These are phyloP conservation scores for Starmerella vaccinii DNA, from an alignment of 805 yeast species.

Conservation along the genomic window DNA sequence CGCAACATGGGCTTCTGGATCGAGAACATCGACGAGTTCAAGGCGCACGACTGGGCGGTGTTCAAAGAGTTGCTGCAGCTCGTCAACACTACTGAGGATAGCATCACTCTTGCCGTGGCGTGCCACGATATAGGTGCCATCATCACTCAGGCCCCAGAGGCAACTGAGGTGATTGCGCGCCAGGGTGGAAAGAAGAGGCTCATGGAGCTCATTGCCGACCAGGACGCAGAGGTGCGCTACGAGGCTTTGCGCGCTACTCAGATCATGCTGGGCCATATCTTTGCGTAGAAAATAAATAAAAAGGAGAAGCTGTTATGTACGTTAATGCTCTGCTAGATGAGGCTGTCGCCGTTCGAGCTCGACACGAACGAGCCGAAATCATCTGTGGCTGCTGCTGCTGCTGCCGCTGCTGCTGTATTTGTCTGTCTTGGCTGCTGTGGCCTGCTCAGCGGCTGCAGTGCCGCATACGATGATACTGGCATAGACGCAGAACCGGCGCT, in stretches of 20 bases:
- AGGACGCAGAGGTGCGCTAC: slow-evolving; percentile 79
- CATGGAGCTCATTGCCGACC: slow-evolving; percentile 72
- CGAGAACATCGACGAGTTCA: slow-evolving; percentile 67
- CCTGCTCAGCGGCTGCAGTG: slow-evolving; percentile 10
- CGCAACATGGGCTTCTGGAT: slow-evolving; percentile 81
- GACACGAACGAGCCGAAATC: slow-evolving; percentile 10
- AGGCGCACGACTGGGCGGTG: slow-evolving; percentile 63
- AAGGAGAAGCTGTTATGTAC: neutral
- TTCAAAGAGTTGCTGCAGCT: slow-evolving; percentile 48
- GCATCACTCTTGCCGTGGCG: slow-evolving; percentile 45
- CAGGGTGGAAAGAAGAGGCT: slow-evolving; percentile 62
- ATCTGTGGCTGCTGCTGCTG: neutral
- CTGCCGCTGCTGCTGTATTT: too few relatives aligned
- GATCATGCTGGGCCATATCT: slow-evolving; percentile 75
- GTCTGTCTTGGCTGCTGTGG: too few relatives aligned
- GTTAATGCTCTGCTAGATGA: neutral
- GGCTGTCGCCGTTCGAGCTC: slow-evolving; percentile 2
- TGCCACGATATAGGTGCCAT: slow-evolving; percentile 58
- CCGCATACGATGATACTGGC: neutral
- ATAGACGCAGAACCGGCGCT: neutral
- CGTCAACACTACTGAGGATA: slow-evolving; percentile 27
- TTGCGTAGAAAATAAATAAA: slow-evolving; percentile 30
- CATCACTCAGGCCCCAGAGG: slow-evolving; percentile 52
- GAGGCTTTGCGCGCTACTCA: slow-evolving; percentile 97
- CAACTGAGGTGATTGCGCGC: slow-evolving; percentile 43